Conservation (phyloP, 495 filamentous ascomycete genomes). For the Penicillium malachiteum region DNA sequence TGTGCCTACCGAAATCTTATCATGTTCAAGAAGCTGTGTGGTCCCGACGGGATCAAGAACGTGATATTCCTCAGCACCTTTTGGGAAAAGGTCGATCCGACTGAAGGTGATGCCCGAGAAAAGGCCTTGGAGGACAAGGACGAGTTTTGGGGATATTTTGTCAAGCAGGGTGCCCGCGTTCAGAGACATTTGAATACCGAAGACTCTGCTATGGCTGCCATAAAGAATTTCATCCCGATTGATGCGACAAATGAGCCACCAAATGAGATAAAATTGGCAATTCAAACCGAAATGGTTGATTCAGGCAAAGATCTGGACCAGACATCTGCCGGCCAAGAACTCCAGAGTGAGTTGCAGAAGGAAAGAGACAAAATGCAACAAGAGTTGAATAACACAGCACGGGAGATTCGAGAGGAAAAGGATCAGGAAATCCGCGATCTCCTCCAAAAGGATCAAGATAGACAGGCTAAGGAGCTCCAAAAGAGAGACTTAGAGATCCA, state of each 20-base stretch:
- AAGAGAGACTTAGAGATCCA: not conserved
- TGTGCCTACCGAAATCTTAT: constrained; percentile 38
- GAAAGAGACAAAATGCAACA: not conserved
- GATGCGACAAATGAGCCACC: not conserved
- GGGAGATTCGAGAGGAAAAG: constrained; percentile 1
- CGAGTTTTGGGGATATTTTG: constrained; percentile 9
- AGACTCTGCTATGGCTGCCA: not conserved
- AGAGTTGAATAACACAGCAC: not conserved
- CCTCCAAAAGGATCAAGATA: not conserved
- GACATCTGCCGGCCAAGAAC: not conserved
- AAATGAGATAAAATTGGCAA: not conserved
- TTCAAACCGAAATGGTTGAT: not conserved
- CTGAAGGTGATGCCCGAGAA: not conserved
- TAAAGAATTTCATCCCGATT: not conserved
- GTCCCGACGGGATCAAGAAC: constrained; percentile 28
- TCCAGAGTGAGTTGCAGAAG: not conserved
- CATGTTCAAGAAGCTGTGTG: constrained; percentile 49
- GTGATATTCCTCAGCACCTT: constrained; percentile 46
- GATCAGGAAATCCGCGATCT: not conserved
- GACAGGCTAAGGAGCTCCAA: not conserved
- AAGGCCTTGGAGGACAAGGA: not conserved
- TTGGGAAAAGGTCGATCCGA: constrained; percentile 29
- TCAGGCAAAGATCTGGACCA: not conserved
- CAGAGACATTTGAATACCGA: not conserved
- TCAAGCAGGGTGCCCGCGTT: not conserved